Percentiles rank a stretch among this genome's conserved stretches.
Evolutionary conservation across 805 yeast species (phyloP).

Genomic region (Yarrowia sp.): DNA sequence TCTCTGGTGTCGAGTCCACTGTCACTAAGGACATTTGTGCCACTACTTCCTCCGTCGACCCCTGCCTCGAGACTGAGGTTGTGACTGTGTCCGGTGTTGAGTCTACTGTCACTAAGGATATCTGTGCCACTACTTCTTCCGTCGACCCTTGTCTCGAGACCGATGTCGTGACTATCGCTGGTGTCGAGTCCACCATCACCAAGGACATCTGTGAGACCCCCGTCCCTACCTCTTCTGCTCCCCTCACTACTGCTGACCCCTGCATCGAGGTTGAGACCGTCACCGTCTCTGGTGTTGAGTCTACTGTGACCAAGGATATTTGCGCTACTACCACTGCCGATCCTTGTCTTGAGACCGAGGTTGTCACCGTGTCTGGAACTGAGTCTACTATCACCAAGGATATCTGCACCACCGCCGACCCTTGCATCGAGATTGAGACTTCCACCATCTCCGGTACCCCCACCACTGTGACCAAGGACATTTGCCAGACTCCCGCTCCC

Average conservation of each 20-base stretch:
- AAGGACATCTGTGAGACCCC: slow-evolving; percentile 2
- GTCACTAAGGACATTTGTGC: not conserved
- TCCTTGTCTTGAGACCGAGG: not conserved
- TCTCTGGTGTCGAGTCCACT: not conserved
- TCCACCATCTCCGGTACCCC: not conserved
- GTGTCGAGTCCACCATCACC: not conserved
- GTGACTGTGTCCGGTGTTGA: not conserved
- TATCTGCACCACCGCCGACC: not conserved
- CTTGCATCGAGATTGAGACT: not conserved
- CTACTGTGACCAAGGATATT: slow-evolving; percentile 3
- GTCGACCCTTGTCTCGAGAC: not conserved
- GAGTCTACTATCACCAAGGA: not conserved
- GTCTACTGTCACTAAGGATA: not conserved
- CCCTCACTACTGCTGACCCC: not conserved
- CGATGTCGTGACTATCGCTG: not conserved
- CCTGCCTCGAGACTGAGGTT: no score
- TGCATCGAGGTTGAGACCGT: not conserved
- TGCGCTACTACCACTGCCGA: not conserved
- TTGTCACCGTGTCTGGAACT: no score
- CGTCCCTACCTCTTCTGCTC: not conserved
- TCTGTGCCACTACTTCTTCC: not conserved
- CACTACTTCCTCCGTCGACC: no score
- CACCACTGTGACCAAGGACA: not conserved
- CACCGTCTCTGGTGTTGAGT: not conserved
- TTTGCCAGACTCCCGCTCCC: not conserved